Percentiles rank a stretch among this genome's conserved stretches.
Evolutionary conservation across 2,329 filamentous ascomycete species (phyloP).

Genomic region (Didymellaceae sp.): DNA sequence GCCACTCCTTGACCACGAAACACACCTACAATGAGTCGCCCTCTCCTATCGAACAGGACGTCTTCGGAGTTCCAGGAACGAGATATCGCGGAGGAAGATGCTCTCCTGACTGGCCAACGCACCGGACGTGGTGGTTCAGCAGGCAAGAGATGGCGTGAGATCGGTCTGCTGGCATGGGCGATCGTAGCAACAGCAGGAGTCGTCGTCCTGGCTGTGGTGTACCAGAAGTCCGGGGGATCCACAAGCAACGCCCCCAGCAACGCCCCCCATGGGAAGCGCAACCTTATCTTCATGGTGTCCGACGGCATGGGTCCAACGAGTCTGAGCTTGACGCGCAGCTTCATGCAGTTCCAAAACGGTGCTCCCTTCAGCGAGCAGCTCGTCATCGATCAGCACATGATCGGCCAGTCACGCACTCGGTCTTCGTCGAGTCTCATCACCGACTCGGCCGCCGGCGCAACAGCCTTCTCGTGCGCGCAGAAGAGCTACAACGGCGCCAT

Average conservation of each 20-base stretch:
- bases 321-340: slow-evolving; percentile 84
- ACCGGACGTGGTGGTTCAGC: slow-evolving; percentile 31
- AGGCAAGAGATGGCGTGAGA: slow-evolving; percentile 72
- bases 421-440: slow-evolving; percentile 87
- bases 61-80: slow-evolving; percentile 61
- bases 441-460: slow-evolving; percentile 95
- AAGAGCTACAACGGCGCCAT: slow-evolving; percentile 99
- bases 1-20: slow-evolving; percentile 19
- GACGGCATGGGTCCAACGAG: slow-evolving; percentile 98
- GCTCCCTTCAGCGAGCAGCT: slow-evolving; percentile 79
- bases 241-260: slow-evolving; percentile 36
- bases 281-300: slow-evolving; percentile 98
- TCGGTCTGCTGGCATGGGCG: slow-evolving; percentile 82
- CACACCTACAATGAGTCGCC: slow-evolving; percentile 44
- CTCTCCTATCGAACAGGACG: slow-evolving; percentile 61
- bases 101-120: slow-evolving; percentile 64
- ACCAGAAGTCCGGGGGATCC: slow-evolving; percentile 62
- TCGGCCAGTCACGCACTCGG: slow-evolving; percentile 86
- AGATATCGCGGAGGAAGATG: slow-evolving; percentile 67
- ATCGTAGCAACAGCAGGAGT: slow-evolving; percentile 78
- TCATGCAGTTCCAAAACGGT: slow-evolving; percentile 76
- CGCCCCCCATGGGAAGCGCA: slow-evolving; percentile 74
- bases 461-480: slow-evolving; percentile 87
- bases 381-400: slow-evolving; percentile 83
- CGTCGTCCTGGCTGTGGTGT: slow-evolving; percentile 80